Evolutionary conservation across 305 asterid genomes (phyloP), one percentile per base, ranked within the genome.

Genomic region (Solanum aculeatissimum): DNA sequence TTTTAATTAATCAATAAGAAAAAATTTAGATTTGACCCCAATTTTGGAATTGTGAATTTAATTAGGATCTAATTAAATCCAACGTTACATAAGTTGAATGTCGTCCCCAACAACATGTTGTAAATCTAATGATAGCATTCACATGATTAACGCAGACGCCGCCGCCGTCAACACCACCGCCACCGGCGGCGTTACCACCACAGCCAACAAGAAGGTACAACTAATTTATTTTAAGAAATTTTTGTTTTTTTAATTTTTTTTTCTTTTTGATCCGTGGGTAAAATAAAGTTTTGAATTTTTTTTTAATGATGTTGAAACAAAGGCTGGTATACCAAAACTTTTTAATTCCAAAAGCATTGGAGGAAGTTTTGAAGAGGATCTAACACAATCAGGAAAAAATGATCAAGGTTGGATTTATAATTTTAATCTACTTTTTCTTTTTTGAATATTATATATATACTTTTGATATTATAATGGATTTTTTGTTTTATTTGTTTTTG

Each of bases 301-400:
- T 19, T 9, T 32, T 35, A 35, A n/a, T 78, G 13, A 16, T 32
- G 62, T 51, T 71, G 69, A 23, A 81, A 79, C 18, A 38, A 85
- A 94, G 94, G 91, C 92, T 21, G 89, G 90, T 18, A 89, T 94
- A 69, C 94, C 98, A 55, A 94, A 89, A 92, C 88, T 95, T 35
- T 92, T 93, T 89, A 75, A 88, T 70, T 84, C 93, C 65, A 95
- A 89, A 88, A 63, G 84, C 81, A 86, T 87, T 84, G 88, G 87
- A 89, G 95, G 90, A 66, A 87, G 54, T 84, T 91, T 91, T 82
- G 93, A 91, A 49, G 97, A 92, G 84, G 92, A 92, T 55, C 21
- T 81, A 86, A 80, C 84, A 86, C 91, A 89, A 85, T 65, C 90
- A 57, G 92, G 86, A 74, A 91, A 89, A 70, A 86, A 58, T 63